These are phyloP conservation scores for Fagopyrum esculentum DNA, from an alignment of 148 eudicot genomes.

Conservation along the genomic window DNA sequence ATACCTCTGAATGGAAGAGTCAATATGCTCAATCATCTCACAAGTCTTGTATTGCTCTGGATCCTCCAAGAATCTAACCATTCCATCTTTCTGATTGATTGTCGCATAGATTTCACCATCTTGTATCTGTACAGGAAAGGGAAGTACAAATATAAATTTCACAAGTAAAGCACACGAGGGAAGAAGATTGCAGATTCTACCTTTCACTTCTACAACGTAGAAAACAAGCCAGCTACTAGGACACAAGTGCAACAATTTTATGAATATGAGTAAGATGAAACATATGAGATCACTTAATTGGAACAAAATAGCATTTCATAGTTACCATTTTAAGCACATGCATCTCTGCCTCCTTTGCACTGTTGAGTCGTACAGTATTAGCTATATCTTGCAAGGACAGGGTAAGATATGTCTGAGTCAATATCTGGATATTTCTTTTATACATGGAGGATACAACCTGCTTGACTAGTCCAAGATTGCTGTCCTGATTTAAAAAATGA, in stretches of 20 bases:
- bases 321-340: constrained; percentile 92
- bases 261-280: background rate
- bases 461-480: constrained; percentile 74
- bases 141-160: background rate
- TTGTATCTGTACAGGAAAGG: constrained; percentile 45
- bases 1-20: constrained; percentile 84
- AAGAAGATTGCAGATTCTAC: background rate
- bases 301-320: background rate
- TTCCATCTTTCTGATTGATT: constrained; percentile 98
- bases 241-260: background rate
- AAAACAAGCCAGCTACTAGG: background rate
- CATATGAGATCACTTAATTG: background rate
- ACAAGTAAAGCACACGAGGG: background rate
- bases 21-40: constrained; percentile 82
- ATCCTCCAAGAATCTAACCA: constrained; percentile 95
- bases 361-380: constrained; percentile 57
- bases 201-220: background rate
- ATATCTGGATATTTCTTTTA: constrained; percentile 83
- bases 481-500: constrained; percentile 41
- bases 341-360: constrained; percentile 89
- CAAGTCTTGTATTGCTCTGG: constrained; percentile 94
- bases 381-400: constrained; percentile 92
- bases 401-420: constrained; percentile 94
- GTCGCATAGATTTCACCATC: constrained; percentile 83
- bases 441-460: constrained; percentile 78